phyloP scores from a whole-genome alignment of 2,329 filamentous ascomycete genomes.

The Nigrospora sphaerica region DNA sequence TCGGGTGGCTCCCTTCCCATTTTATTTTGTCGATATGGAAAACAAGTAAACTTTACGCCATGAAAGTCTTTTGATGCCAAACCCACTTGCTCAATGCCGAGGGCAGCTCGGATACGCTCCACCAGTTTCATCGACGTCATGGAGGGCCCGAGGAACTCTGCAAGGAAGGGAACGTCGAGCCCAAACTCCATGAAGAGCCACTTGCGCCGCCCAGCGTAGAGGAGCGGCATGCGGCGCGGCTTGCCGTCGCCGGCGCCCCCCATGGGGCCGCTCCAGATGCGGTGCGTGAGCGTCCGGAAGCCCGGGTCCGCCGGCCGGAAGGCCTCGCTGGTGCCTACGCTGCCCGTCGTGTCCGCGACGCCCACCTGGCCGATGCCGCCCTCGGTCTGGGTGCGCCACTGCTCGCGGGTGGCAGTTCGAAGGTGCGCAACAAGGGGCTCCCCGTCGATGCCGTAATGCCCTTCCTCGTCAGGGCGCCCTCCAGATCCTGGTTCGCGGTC shows the following conservation, averaged over 20 bases:
- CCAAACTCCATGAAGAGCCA: too few species aligned
- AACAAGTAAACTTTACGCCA: too few species aligned
- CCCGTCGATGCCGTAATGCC: conserved; percentile 23
- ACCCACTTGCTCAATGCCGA: too few species aligned
- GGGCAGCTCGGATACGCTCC: too few species aligned
- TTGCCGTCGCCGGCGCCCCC: background rate
- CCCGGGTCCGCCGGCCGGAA: background rate
- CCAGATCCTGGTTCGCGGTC: conserved; percentile 11
- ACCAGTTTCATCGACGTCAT: too few species aligned
- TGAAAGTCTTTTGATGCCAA: too few species aligned
- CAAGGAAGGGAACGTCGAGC: too few species aligned
- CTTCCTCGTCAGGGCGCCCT: conserved; percentile 13
- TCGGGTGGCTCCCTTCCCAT: too few species aligned
- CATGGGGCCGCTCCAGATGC: background rate
- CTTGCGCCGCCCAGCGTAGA: too few species aligned
- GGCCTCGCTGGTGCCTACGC: background rate
- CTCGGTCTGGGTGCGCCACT: background rate
- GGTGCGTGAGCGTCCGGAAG: background rate
- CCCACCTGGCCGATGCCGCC: conserved; percentile 7
- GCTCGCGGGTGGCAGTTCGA: conserved; percentile 14
- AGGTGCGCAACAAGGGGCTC: conserved; percentile 16
- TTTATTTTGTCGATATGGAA: too few species aligned
- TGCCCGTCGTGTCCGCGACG: conserved; percentile 1
- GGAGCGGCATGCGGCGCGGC: too few species aligned
- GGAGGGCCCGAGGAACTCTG: too few species aligned